Evolutionary conservation across 2,329 filamentous ascomycete species (phyloP).

Genomic region (Claviceps quebecensis): DNA sequence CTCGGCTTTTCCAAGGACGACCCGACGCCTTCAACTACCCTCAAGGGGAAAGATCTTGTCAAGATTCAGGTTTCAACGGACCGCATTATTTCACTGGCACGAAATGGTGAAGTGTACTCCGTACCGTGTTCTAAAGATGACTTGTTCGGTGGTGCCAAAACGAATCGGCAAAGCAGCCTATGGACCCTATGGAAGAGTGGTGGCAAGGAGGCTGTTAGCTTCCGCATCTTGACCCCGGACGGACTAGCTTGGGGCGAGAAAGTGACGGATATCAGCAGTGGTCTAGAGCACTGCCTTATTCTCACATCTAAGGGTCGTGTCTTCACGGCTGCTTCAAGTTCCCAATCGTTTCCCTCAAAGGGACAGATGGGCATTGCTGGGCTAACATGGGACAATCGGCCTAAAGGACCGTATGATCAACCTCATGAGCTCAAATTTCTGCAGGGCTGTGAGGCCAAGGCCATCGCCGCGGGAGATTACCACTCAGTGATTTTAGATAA

Average conservation of each 20-base stretch:
- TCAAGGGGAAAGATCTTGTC: constrained; percentile 67
- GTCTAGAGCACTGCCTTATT: constrained; percentile 74
- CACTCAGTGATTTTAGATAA: constrained; percentile 72
- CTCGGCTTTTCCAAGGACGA: constrained; percentile 54
- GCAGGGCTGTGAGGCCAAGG: constrained; percentile 52
- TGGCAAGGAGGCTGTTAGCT: constrained; percentile 39
- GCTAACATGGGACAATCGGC: constrained; percentile 64
- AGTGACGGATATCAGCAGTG: constrained; percentile 59
- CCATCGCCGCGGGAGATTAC: constrained; percentile 73
- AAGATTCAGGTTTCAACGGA: constrained; percentile 69
- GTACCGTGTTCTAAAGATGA: constrained; percentile 63
- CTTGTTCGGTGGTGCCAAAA: constrained; percentile 50
- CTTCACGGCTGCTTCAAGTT: constrained; percentile 75
- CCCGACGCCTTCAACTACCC: constrained; percentile 51
- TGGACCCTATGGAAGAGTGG: constrained; percentile 59
- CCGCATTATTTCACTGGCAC: constrained; percentile 66
- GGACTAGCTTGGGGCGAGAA: constrained; percentile 56
- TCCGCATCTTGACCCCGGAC: constrained; percentile 55
- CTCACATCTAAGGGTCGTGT: constrained; percentile 75
- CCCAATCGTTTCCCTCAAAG: constrained; percentile 60
- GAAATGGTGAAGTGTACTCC: constrained; percentile 68
- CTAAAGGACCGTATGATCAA: constrained; percentile 63
- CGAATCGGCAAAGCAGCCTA: constrained; percentile 34
- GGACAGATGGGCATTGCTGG: constrained; percentile 83
- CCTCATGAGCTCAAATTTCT: constrained; percentile 66